Conservation (phyloP, 2,329 filamentous ascomycete genomes). For the Pyricularia pennisetigena region DNA sequence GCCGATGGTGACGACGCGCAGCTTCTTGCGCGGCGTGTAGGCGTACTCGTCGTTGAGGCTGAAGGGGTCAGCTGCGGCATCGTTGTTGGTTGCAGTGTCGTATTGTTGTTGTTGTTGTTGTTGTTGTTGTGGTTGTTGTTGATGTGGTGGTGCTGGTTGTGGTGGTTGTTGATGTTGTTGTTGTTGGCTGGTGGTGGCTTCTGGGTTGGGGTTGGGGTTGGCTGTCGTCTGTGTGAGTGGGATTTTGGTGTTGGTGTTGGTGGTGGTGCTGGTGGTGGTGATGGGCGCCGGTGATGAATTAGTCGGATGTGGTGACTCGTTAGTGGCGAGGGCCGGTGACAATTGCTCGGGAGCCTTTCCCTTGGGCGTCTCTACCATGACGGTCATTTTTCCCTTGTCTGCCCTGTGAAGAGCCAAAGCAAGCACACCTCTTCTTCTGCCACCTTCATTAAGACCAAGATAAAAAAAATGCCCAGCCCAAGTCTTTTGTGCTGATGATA, state of each 20-base stretch:
- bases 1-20: slow-evolving; percentile 33
- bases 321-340: neutral
- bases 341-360: neutral
- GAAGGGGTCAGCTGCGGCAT: neutral
- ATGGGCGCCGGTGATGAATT: neutral
- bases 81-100: neutral
- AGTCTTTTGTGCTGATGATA: too few relatives aligned
- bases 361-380: neutral
- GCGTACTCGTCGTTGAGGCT: neutral
- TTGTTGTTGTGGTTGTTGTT: too few relatives aligned
- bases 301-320: neutral
- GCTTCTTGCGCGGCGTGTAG: slow-evolving; percentile 17
- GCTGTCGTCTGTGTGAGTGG: neutral
- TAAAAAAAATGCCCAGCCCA: too few relatives aligned
- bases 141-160: too few relatives aligned
- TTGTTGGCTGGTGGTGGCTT: neutral
- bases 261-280: too few relatives aligned
- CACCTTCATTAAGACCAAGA: too few relatives aligned
- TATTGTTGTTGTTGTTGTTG: too few relatives aligned
- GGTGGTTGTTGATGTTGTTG: too few relatives aligned
- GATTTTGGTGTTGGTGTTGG: too few relatives aligned
- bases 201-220: too few relatives aligned
- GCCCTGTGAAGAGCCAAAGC: neutral
- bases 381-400: neutral
- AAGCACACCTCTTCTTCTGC: neutral